Percentiles rank a stretch among this genome's conserved stretches.
Evolutionary conservation across 2,329 filamentous ascomycete species (phyloP).

Genomic region (Orbilia javanica): DNA sequence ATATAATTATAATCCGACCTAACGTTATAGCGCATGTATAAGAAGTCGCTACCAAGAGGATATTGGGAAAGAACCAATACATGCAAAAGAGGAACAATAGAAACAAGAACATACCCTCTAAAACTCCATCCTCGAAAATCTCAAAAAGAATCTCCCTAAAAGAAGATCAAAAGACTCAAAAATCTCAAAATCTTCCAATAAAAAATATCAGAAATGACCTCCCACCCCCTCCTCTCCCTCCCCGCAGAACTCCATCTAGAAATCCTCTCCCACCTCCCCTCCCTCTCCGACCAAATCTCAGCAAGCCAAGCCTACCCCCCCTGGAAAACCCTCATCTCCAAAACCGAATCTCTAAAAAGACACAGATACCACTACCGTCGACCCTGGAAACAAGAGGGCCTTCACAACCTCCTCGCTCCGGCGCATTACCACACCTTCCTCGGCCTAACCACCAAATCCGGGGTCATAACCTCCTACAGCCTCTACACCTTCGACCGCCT

Average conservation of each 20-base stretch:
- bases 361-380: not conserved
- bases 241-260: conserved; percentile 40
- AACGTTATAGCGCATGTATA: no score
- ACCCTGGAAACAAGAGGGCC: not conserved
- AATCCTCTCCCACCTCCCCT: conserved; percentile 30
- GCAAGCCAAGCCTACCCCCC: conserved; percentile 5
- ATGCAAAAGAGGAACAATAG: no score
- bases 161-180: no score
- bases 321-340: conserved; percentile 20
- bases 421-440: conserved; percentile 6
- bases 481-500: conserved; percentile 4
- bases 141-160: no score
- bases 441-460: conserved; percentile 18
- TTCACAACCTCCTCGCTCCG: conserved; percentile 34
- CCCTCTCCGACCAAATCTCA: conserved; percentile 29
- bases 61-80: no score
- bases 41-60: no score
- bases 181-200: not conserved
- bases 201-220: not conserved
- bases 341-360: not conserved
- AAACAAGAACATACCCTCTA: no score
- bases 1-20: no score
- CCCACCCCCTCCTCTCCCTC: not conserved
- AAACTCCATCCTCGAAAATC: no score
- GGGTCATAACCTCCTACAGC: not conserved